These are phyloP conservation scores for Pleurotus eryngii DNA, from an alignment of 768 basidiomycete species.

Conservation along the genomic window DNA sequence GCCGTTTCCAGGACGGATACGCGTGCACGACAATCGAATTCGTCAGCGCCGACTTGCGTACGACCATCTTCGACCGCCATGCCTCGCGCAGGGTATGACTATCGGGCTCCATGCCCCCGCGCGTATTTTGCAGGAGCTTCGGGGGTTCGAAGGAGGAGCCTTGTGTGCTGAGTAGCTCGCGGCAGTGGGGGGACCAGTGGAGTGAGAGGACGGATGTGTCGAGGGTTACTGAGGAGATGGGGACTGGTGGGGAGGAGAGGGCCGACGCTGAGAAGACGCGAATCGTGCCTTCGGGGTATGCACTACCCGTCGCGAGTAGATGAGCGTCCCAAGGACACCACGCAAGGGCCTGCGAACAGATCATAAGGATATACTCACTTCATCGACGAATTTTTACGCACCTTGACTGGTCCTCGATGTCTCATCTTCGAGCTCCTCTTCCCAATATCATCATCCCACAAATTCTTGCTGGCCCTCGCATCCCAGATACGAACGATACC, in stretches of 20 bases:
- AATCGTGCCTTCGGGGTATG: constrained; percentile 69
- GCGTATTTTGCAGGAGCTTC: constrained; percentile 17
- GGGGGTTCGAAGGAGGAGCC: constrained; percentile 45
- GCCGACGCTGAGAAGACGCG: constrained; percentile 63
- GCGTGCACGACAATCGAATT: constrained; percentile 69
- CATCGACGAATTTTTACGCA: constrained; percentile 7
- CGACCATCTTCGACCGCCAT: constrained; percentile 54
- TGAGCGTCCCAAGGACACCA: constrained; percentile 86
- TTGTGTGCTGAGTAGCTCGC: constrained; percentile 88
- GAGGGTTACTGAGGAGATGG: constrained; percentile 66
- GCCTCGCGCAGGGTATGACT: constrained; percentile 38
- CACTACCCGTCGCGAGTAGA: constrained; percentile 74
- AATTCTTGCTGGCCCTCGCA: constrained; percentile 36
- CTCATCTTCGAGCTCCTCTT: constrained; percentile 66
- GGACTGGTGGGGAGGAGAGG: constrained; percentile 21
- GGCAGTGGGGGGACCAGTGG: constrained; percentile 81
- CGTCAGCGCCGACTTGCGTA: constrained; percentile 44
- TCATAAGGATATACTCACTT: background rate
- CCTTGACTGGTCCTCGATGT: constrained; percentile 66
- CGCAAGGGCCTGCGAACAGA: constrained; percentile 57
- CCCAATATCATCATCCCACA: constrained; percentile 19
- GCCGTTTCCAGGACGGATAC: constrained; percentile 58
- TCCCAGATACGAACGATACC: constrained; percentile 90
- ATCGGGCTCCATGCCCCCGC: constrained; percentile 55
- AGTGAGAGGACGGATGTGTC: constrained; percentile 68